These are phyloP conservation scores for Castanea sativa DNA, from an alignment of 306 rosid genomes.

Conservation along the genomic window DNA sequence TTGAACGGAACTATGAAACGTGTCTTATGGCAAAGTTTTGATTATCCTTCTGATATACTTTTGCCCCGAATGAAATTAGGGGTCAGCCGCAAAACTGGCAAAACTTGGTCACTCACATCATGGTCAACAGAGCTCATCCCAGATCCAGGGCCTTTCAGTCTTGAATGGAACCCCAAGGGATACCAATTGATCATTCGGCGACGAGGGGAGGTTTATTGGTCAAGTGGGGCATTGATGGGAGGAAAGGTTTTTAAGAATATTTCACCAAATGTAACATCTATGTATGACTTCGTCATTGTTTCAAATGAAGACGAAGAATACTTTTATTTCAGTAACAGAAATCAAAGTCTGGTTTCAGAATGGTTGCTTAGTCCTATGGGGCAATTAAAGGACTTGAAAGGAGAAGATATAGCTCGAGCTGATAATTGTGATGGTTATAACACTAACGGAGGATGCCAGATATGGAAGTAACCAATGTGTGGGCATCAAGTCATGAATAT, in stretches of 20 bases:
- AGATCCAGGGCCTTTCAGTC: slow-evolving; percentile 13
- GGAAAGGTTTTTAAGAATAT: neutral
- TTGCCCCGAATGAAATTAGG: slow-evolving; percentile 30
- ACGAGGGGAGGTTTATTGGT: neutral
- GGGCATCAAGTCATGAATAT: neutral
- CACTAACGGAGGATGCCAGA: neutral
- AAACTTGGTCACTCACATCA: neutral
- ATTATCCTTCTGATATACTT: neutral
- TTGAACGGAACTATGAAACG: neutral
- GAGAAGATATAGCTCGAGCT: neutral
- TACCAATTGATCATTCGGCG: neutral
- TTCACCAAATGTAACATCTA: too few species aligned
- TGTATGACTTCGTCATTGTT: neutral
- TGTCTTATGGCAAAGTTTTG: slow-evolving; percentile 23
- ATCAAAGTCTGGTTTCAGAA: neutral
- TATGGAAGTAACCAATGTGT: neutral
- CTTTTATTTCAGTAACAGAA: neutral
- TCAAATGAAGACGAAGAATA: slow-evolving; percentile 6
- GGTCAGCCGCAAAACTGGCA: slow-evolving; percentile 2
- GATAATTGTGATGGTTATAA: neutral
- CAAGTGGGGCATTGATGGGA: neutral
- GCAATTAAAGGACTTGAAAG: neutral
- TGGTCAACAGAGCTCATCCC: accelerated
- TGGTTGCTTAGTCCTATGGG: neutral
- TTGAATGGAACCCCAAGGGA: slow-evolving; percentile 27